A percentile compares a stretch with the other conserved stretches of the same genome.
Conservation (phyloP, 1,284 basidiomycete genomes). For the Ganoderma leucocontextum region DNA sequence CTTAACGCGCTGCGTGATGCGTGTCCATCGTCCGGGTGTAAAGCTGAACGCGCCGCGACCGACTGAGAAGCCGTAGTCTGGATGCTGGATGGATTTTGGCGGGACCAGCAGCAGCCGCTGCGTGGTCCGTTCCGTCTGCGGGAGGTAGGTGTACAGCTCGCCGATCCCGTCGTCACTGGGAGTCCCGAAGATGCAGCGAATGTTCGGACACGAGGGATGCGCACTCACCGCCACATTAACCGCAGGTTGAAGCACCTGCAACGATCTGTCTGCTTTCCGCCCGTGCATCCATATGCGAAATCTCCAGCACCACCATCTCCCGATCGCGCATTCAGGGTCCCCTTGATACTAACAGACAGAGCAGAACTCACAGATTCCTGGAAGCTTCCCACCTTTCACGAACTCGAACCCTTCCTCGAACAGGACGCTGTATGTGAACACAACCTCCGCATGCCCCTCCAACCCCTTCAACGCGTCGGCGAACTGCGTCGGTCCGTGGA, state of each 20-base stretch:
- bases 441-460: conserved; percentile 50
- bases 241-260: conserved; percentile 68
- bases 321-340: not conserved
- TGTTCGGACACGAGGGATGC: not conserved
- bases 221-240: conserved; percentile 68
- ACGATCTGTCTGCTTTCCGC: conserved; percentile 61
- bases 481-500: conserved; percentile 57
- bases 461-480: conserved; percentile 42
- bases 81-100: conserved; percentile 56
- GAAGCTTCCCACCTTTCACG: conserved; percentile 71
- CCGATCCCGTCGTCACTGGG: conserved; percentile 55
- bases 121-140: conserved; percentile 53
- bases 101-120: conserved; percentile 55
- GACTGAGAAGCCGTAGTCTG: conserved; percentile 68
- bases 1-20: conserved; percentile 67
- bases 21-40: conserved; percentile 59
- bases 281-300: conserved; percentile 65
- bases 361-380: conserved; percentile 62
- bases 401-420: conserved; percentile 65
- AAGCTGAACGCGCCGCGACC: conserved; percentile 63
- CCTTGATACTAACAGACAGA: not conserved
- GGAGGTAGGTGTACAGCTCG: conserved; percentile 68
- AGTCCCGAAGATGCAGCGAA: not conserved
- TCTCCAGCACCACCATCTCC: conserved; percentile 65
- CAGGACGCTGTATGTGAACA: conserved; percentile 67